These are phyloP conservation scores for Pholiota adiposa DNA, from an alignment of 1,284 basidiomycete genomes.

Conservation along the genomic window DNA sequence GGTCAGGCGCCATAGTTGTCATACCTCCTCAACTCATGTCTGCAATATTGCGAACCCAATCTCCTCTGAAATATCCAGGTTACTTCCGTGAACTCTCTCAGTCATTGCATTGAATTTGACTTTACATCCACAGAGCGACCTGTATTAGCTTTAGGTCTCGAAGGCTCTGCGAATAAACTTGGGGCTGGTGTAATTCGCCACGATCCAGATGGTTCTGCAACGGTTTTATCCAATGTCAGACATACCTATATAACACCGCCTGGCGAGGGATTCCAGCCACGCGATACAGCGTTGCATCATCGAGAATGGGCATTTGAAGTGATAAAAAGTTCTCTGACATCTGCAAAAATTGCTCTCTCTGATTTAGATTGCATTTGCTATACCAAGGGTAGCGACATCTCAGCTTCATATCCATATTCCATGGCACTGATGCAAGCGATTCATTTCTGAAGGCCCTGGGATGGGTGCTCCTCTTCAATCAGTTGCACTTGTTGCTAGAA, in stretches of 20 bases:
- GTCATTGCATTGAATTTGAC: not conserved
- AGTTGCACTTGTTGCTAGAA: slow-evolving; percentile 94
- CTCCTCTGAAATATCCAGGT: slow-evolving; percentile 41
- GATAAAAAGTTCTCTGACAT: slow-evolving; percentile 79
- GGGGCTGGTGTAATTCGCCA: slow-evolving; percentile 96
- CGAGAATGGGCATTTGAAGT: slow-evolving; percentile 90
- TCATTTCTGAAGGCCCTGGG: slow-evolving; percentile 75
- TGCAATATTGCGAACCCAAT: not conserved
- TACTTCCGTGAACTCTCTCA: not conserved
- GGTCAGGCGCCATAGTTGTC: too few species aligned
- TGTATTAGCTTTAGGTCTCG: slow-evolving; percentile 83
- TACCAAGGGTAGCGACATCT: slow-evolving; percentile 77
- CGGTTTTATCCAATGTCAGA: slow-evolving; percentile 83
- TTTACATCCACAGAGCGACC: slow-evolving; percentile 50
- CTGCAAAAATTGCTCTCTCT: slow-evolving; percentile 72
- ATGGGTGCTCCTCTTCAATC: slow-evolving; percentile 98
- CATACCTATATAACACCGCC: slow-evolving; percentile 99
- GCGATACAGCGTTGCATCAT: slow-evolving; percentile 96
- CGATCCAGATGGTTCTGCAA: slow-evolving; percentile 65
- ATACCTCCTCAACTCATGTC: slow-evolving; percentile 20
- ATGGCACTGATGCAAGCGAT: not conserved
- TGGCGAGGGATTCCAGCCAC: slow-evolving; percentile 95
- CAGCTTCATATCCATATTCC: not conserved
- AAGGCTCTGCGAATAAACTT: slow-evolving; percentile 97
- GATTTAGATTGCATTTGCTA: slow-evolving; percentile 96